A percentile compares a stretch with the other conserved stretches of the same genome.
Evolutionary conservation across 305 asterid species (phyloP).

Genomic region (Fraxinus greggii): DNA sequence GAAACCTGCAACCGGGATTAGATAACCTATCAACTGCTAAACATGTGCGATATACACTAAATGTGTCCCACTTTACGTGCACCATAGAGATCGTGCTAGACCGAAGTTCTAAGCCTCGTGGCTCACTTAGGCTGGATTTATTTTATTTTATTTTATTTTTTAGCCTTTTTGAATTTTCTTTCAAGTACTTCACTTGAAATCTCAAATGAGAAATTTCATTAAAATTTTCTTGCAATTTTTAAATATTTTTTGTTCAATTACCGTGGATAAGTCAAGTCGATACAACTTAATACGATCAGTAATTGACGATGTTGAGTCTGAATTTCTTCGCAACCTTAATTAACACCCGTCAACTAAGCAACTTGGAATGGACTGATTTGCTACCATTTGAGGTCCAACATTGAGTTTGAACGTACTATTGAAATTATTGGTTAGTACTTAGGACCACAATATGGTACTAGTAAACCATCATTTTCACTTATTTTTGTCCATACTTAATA

Average conservation of each 20-base stretch:
- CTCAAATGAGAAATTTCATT: background rate
- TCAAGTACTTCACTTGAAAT: background rate
- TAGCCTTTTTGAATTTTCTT: background rate
- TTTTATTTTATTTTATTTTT: no score
- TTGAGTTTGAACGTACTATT: conserved; percentile 4
- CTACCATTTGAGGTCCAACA: background rate
- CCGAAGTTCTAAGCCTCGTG: background rate
- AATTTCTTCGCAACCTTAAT: background rate
- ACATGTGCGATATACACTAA: background rate
- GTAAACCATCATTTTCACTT: conserved; percentile 5
- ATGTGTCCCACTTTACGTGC: background rate
- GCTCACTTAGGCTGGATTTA: background rate
- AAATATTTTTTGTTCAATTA: background rate
- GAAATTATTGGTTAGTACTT: conserved; percentile 11
- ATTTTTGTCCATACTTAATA: background rate
- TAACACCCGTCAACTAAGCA: background rate
- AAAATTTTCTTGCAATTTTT: background rate
- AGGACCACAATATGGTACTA: conserved; percentile 16
- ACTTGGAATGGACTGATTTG: background rate
- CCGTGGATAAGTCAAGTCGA: no score
- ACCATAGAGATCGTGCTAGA: background rate
- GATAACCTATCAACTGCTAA: background rate
- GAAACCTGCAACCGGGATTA: background rate
- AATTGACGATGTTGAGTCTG: background rate
- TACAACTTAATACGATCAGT: no score